Evolutionary conservation across 2,329 filamentous ascomycete genomes (phyloP).

Genomic region (Aureobasidium subglaciale): DNA sequence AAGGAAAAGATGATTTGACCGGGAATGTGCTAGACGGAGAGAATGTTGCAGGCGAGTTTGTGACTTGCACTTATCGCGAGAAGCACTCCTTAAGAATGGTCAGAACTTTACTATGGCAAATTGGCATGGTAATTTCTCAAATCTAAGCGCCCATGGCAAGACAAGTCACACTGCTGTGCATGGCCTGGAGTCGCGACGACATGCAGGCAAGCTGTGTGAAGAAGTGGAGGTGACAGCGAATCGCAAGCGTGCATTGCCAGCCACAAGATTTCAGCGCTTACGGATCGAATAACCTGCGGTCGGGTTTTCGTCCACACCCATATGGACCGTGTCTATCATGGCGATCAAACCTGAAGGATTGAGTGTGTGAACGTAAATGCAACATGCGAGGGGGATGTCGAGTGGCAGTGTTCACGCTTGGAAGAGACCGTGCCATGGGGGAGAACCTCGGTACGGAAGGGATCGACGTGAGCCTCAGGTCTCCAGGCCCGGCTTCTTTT

Average conservation of each 20-base stretch:
- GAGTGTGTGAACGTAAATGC: no score
- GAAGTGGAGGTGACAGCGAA: conserved; percentile 3
- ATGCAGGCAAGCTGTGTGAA: background rate
- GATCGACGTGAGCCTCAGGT: no score
- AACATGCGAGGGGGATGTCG: no score
- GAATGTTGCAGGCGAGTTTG: background rate
- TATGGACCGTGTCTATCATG: background rate
- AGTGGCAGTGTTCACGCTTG: no score
- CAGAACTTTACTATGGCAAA: no score
- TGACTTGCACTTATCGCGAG: background rate
- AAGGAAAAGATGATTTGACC: background rate
- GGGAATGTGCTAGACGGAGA: background rate
- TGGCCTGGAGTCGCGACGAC: background rate
- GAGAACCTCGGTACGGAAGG: no score
- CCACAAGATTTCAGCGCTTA: conserved; percentile 8
- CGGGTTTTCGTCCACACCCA: background rate
- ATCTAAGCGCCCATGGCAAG: conserved; percentile 8
- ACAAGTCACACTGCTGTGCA: conserved; percentile 6
- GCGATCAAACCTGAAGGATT: conserved; percentile 6
- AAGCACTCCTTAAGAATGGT: background rate
- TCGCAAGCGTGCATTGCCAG: background rate
- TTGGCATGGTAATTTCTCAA: background rate
- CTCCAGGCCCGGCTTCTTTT: no score
- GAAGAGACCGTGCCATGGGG: no score
- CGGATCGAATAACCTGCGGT: background rate